Base-by-base conservation (phyloP, 805 yeast species). In the Ogataea wickerhamii region DNA sequence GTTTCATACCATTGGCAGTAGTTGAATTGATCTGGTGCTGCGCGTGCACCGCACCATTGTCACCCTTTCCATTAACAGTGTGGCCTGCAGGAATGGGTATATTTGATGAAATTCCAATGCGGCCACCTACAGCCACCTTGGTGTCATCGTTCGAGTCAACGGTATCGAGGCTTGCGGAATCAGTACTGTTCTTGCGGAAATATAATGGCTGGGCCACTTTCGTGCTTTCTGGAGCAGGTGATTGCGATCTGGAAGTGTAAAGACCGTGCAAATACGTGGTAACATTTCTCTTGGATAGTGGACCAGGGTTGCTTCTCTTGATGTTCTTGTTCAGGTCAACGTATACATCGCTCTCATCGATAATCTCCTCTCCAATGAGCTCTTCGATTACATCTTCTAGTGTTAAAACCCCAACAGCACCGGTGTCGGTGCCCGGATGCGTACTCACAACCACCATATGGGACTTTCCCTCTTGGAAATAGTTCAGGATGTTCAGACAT, bases 301-400 rank as follows among this genome's bases (percentile, higher is more conserved):
- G 91, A 8, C 89, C 89, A 1, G 91, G 91, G 42, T 74, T 76
- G 27, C 71, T 70, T 56, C 91, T 69, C 63, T 86, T 85, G 55
- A 89, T 87, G 43, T 87, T 87, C 47, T 85, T 84, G 61, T 87
- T 87, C 46, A 89, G 84, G 63, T 91, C 97, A 41, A 89, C 76
- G 55, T 84, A 88, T 14, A 93, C 97, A 58, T 91, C 98, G 18
- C 88, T 79, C 64, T 91, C 98, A 58, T 91, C 98, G 28, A 91
- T 91, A 55, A 91, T 91, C 60, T 91, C 98, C 63, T 91, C 98
- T 35, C 98, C 98, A 60, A 91, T 91, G 47, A 91, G 72, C 64
- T 91, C 98, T 62, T 91, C 98, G 56, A 91, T 93, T n/a, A 91
- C 97, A 57, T 91, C 98, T 63, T 91, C 98, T 44, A 91, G 69